Conservation (phyloP, 257 asterid species). For the Forsythia viridissima region DNA sequence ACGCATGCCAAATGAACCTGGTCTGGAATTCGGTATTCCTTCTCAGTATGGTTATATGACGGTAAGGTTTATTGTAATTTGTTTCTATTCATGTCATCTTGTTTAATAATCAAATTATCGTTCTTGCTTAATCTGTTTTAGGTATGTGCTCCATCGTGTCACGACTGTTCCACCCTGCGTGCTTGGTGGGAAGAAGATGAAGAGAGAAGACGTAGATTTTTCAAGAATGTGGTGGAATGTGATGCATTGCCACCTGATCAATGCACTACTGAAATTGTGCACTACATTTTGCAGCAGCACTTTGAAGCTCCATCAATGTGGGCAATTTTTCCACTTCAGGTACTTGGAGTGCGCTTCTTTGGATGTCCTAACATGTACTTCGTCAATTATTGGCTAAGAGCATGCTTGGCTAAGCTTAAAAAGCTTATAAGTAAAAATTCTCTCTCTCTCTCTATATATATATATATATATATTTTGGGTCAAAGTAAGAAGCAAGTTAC, state of each 20-base stretch:
- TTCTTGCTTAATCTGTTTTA: conserved; percentile 18
- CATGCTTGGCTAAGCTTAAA: not conserved
- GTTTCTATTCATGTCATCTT: not conserved
- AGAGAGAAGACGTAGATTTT: conserved; percentile 64
- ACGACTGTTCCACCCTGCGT: conserved; percentile 92
- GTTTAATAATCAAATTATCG: not conserved
- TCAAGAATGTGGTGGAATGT: conserved; percentile 69
- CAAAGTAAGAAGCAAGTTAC: no score
- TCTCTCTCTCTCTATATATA: not conserved
- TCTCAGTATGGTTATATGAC: conserved; percentile 93
- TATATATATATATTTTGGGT: no score
- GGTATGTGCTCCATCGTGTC: conserved; percentile 99
- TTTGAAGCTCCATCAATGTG: conserved; percentile 96
- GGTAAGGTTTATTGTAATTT: conserved; percentile 39
- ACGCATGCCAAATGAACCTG: conserved; percentile 93
- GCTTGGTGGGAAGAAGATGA: conserved; percentile 99
- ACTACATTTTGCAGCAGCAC: conserved; percentile 72
- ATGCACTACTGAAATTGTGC: conserved; percentile 81
- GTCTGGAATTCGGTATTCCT: conserved; percentile 86
- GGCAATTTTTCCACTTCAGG: conserved; percentile 99
- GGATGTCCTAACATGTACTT: not conserved
- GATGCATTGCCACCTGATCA: conserved; percentile 69
- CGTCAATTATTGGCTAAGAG: not conserved
- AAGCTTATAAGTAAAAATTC: not conserved
- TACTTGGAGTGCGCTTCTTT: conserved; percentile 22